Evolutionary conservation across 192 early-diverging fungal species (phyloP).

Genomic region (Linnemannia elongata): DNA sequence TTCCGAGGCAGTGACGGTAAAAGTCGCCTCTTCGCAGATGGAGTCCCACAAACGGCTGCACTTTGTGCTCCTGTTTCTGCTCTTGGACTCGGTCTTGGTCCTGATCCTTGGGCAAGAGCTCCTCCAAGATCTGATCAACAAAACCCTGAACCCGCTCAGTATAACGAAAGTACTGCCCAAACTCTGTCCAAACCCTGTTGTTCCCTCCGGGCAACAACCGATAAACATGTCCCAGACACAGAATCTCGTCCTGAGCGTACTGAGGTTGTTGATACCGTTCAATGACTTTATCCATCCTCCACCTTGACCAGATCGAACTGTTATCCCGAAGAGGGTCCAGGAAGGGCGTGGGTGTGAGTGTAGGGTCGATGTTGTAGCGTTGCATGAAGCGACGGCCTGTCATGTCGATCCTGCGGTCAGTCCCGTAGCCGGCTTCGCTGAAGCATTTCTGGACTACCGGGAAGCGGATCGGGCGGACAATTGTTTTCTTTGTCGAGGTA

Average conservation of each 20-base stretch:
- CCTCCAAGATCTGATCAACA: slow-evolving; percentile 32
- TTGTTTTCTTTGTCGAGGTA: background rate
- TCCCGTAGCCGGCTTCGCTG: slow-evolving; percentile 34
- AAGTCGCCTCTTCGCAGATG: slow-evolving; percentile 47
- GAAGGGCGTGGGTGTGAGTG: slow-evolving; percentile 33
- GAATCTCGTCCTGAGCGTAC: slow-evolving; percentile 30
- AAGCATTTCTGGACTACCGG: slow-evolving; percentile 32
- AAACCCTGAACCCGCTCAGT: slow-evolving; percentile 30
- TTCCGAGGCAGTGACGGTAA: slow-evolving; percentile 38
- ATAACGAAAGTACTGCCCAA: slow-evolving; percentile 44
- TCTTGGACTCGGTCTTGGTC: background rate
- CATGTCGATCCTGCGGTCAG: slow-evolving; percentile 38
- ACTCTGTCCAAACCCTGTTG: slow-evolving; percentile 41
- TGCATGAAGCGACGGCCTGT: slow-evolving; percentile 41
- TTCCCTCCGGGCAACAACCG: slow-evolving; percentile 37
- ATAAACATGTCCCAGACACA: slow-evolving; percentile 49
- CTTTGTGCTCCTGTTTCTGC: background rate
- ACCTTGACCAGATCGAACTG: slow-evolving; percentile 37
- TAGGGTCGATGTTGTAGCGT: slow-evolving; percentile 31
- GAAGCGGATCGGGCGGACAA: slow-evolving; percentile 1
- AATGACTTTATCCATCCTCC: slow-evolving; percentile 51
- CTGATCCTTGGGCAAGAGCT: slow-evolving; percentile 13
- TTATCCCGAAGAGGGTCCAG: slow-evolving; percentile 36
- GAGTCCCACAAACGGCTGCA: slow-evolving; percentile 31
- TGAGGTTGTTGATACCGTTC: slow-evolving; percentile 46